Percentiles rank a stretch among this genome's conserved stretches.
Conservation (phyloP, 2,329 filamentous ascomycete species). For the Dactylonectria macrodidyma region DNA sequence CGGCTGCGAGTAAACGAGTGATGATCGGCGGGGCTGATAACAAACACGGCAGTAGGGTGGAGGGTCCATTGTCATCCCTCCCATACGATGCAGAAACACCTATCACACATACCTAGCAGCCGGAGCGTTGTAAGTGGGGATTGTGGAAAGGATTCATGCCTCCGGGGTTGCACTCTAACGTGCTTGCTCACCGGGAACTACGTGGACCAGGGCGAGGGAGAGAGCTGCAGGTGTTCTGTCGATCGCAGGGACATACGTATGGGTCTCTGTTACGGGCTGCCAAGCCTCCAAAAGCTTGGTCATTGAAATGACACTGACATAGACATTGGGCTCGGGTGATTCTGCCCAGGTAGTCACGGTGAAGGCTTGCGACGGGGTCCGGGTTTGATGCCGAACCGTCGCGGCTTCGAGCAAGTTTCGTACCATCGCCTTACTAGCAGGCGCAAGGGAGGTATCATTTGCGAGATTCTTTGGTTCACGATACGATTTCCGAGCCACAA, state of each 20-base stretch:
- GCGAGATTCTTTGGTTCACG: not conserved
- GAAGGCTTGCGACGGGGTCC: constrained; percentile 8
- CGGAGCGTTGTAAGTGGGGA: constrained; percentile 19
- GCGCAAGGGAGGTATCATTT: not conserved
- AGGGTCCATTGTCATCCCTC: constrained; percentile 18
- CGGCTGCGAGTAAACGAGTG: constrained; percentile 14
- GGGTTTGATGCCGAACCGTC: constrained; percentile 13
- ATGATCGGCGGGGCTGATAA: constrained; percentile 34
- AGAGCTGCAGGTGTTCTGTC: constrained; percentile 11
- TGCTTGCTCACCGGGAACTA: constrained; percentile 10
- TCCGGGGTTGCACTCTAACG: constrained; percentile 1
- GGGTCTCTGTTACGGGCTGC: constrained; percentile 7
- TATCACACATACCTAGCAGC: not conserved
- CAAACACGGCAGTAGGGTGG: constrained; percentile 6
- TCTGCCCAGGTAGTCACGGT: constrained; percentile 9
- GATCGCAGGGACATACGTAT: constrained; percentile 16
- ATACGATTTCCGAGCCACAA: not conserved
- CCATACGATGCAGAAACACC: constrained; percentile 10
- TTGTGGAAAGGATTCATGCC: constrained; percentile 5
- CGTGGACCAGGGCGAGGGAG: constrained; percentile 18
- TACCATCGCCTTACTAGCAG: not conserved
- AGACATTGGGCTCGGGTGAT: constrained; percentile 23
- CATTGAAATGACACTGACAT: constrained; percentile 21
- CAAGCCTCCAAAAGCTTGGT: constrained; percentile 9
- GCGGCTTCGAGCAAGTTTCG: constrained; percentile 8